Evolutionary conservation across 2,329 filamentous ascomycete genomes (phyloP), one percentile per base, ranked within the genome.

Genomic region (Tolypocladium sp.): DNA sequence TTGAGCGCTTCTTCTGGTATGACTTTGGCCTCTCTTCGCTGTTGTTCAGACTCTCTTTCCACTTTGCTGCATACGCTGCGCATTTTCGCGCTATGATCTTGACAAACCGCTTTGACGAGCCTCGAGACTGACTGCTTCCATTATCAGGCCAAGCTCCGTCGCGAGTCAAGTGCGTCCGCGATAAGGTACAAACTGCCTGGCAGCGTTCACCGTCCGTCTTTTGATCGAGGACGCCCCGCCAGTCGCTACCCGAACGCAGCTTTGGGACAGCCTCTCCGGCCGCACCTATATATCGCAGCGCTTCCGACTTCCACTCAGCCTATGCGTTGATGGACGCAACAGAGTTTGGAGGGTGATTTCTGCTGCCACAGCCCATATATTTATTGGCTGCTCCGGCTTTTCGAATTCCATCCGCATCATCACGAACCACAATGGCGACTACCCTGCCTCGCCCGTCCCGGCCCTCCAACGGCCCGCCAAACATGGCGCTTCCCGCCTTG

Each of bases 401-500:
- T 22, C 54, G 33, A 40, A 44, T 51, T 22, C 53, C 25, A 42
- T 40, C 37, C 42, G 17, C 41, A 38, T 33, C 46, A 41, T 25
- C 30, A 30, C 22, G 9, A 17, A 15, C 20, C 56, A n/a, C 27
- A 57, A 70, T 73, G 71, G 65, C 71, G 60, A 86, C 86, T 58
- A 78, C 87, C 51, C 78, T 90, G 56, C 88, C 89, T 58, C 82
- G 85, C 71, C 82, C 85, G 33, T 82, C 87, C 22, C 82, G 87
- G 72, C 82, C 86, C 33, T 86, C 88, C 10, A 79, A 86, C 66
- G 88, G 86, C 60, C 88, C 91, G 55, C 89, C 91, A 20, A 85
- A 84, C 37, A 82, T 85, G 63, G 84, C 88, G 35, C 77, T 94
- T 30, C 90, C 91, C 51, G 86, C 89, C 51, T 77, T 95, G 55